Conservation (phyloP, 805 yeast genomes). For the Monosporozyma servazzii region DNA sequence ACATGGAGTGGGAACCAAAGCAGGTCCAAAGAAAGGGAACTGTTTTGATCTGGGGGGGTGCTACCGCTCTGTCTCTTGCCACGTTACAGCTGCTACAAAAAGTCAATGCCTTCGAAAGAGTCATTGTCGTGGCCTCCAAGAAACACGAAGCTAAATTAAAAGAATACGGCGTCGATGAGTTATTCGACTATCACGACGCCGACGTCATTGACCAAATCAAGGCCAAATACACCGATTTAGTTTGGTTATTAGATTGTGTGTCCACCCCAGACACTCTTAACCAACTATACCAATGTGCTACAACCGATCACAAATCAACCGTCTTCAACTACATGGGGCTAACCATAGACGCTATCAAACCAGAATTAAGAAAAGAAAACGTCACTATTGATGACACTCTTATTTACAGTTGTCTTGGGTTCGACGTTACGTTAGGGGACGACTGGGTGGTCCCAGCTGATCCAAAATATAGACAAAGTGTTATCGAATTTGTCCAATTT, state of each 20-base stretch:
- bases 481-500: constrained; percentile 19
- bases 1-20: constrained; percentile 16
- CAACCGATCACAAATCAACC: constrained; percentile 24
- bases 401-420: constrained; percentile 32
- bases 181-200: constrained; percentile 39
- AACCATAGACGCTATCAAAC: constrained; percentile 14
- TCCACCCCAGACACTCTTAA: constrained; percentile 23
- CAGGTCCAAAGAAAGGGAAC: constrained; percentile 28
- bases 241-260: constrained; percentile 27
- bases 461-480: constrained; percentile 16
- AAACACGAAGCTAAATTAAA: constrained; percentile 35
- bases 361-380: constrained; percentile 22
- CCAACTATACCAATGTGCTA: constrained; percentile 27
- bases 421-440: constrained; percentile 23
- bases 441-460: constrained; percentile 10
- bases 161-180: constrained; percentile 38
- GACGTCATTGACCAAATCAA: constrained; percentile 36
- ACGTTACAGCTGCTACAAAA: constrained; percentile 50
- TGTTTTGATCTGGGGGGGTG: constrained; percentile 54
- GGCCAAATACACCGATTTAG: constrained; percentile 21
- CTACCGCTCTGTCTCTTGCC: constrained; percentile 49
- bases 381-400: constrained; percentile 28
- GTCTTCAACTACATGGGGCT: constrained; percentile 27
- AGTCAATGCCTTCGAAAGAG: constrained; percentile 32
- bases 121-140: constrained; percentile 40